Evolutionary conservation across 2,329 filamentous ascomycete species (phyloP), one percentile per base, ranked within the genome.

Genomic region (Alternaria atra): DNA sequence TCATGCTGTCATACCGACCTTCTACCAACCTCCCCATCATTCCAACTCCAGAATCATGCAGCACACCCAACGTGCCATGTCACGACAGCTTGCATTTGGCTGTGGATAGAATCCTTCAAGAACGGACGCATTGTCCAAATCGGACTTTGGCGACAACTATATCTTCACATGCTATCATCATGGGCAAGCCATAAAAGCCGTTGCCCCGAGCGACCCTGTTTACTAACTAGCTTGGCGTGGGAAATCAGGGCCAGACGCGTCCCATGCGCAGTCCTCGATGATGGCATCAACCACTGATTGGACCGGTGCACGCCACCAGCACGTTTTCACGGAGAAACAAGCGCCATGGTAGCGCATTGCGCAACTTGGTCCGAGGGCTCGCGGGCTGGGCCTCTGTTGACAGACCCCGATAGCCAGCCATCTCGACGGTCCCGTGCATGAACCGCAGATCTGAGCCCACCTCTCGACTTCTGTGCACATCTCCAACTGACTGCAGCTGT

Each of bases 301-400:
- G 63, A 35, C 13, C 30, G 32, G 37, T 37, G 30, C 5, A 61
- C 52, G 54, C 55, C 34, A 34, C 34, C 40, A 40, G 55, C 52
- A 27, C 59, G 62, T 64, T 69, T 60, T 50, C 32, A 60, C 53
- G 52, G 63, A 52, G 39, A 62, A 55, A 30, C 43, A 60, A 32
- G 55, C 58, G 66, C 60, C 56, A 60, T 27, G 13, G 57, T 65
- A 54, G 55, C 52, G 54, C 40, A 52, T 68, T 69, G 68, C 68
- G 72, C 66, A 69, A 72, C 63, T n/a, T 25, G 17, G 60, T 60
- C 55, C 51, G 29, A 12, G 37, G 64, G 64, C 58, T 60, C 62
- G 64, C 40, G 54, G 65, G 67, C 64, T 67, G 69, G 73, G 65
- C 63, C 72, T 69, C 64, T 77, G 72, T 77, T 77, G 74, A 76